Percentiles rank a stretch among this genome's conserved stretches.
phyloP scores from a whole-genome alignment of 768 basidiomycete species.

The Hortiboletus campestris region DNA sequence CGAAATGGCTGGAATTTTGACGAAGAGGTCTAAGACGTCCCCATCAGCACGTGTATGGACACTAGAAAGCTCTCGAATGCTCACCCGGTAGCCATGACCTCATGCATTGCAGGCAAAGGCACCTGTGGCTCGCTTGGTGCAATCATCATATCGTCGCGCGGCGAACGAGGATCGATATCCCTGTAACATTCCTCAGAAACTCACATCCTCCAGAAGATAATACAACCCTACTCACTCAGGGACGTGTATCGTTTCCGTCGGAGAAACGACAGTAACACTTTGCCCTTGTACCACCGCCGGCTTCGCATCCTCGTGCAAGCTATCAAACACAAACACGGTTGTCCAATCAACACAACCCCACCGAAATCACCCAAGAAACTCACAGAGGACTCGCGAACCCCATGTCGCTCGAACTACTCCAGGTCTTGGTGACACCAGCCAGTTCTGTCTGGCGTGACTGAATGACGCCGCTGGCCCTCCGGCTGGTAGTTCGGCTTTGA shows the following conservation, averaged over 20 bases:
- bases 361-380: conserved; percentile 4
- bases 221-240: conserved; percentile 24
- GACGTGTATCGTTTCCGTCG: conserved; percentile 29
- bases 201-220: background rate
- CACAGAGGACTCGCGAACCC: conserved; percentile 22
- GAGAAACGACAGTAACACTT: conserved; percentile 16
- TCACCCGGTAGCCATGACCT: conserved; percentile 29
- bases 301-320: conserved; percentile 27
- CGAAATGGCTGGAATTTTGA: conserved; percentile 15
- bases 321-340: conserved; percentile 1
- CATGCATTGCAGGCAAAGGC: conserved; percentile 35
- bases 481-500: conserved; percentile 25
- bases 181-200: conserved; percentile 8
- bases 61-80: background rate
- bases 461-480: conserved; percentile 25
- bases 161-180: conserved; percentile 29
- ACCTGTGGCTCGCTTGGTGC: conserved; percentile 25
- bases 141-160: conserved; percentile 31
- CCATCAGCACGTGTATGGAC: background rate
- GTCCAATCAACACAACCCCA: background rate
- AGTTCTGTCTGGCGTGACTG: conserved; percentile 29
- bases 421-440: conserved; percentile 33
- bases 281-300: conserved; percentile 9
- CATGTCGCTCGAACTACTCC: conserved; percentile 27
- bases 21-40: conserved; percentile 13